Conservation (phyloP, 441 rosid genomes). For the Euphorbia schlechtendalii region DNA sequence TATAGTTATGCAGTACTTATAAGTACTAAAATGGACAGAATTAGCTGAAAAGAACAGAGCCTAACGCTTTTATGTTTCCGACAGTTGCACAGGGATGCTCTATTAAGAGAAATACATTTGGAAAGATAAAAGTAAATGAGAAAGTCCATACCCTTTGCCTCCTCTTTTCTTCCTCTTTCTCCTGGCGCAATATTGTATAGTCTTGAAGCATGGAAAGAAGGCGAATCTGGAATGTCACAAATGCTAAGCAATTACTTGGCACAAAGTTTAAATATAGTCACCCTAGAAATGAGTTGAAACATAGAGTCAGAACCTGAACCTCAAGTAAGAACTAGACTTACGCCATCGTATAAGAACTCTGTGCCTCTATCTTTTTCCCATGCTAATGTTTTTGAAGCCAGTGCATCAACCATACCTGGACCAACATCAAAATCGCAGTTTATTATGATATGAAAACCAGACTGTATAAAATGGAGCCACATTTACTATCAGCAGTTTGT, state of each 20-base stretch:
- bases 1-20: too few species aligned
- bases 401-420: conserved; percentile 79
- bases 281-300: conserved; percentile 1
- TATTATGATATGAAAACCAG: too few species aligned
- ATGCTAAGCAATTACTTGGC: conserved; percentile 8
- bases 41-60: too few species aligned
- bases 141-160: conserved; percentile 64
- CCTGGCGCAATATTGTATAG: conserved; percentile 62
- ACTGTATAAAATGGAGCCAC: too few species aligned
- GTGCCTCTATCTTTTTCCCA: conserved; percentile 90
- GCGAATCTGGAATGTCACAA: conserved; percentile 43
- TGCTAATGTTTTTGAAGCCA: conserved; percentile 70
- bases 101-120: too few species aligned
- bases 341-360: conserved; percentile 87
- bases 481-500: background rate
- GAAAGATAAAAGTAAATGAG: too few species aligned
- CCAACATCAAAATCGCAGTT: conserved; percentile 10
- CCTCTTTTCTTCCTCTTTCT: conserved; percentile 90
- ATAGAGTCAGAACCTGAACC: background rate
- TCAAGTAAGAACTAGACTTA: conserved; percentile 30
- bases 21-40: too few species aligned
- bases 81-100: too few species aligned
- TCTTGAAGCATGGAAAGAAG: conserved; percentile 92
- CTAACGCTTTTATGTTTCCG: too few species aligned
- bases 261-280: background rate